phyloP scores from a whole-genome alignment of 352 stramenopile species.

The Hyaloperonospora arabidopsidis region DNA sequence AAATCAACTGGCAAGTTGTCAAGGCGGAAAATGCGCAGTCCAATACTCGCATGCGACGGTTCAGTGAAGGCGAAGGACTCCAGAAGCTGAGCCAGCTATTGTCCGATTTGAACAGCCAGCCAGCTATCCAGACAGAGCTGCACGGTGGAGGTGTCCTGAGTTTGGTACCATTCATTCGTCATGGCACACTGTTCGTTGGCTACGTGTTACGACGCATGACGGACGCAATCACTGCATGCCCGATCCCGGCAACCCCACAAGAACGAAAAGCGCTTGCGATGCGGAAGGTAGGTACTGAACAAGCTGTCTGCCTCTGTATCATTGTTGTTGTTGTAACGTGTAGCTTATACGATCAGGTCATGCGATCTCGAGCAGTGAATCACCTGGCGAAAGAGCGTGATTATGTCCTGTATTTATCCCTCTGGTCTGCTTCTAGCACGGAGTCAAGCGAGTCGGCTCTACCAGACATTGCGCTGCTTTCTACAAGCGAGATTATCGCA shows the following conservation, averaged over 20 bases:
- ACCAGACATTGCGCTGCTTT: constrained; percentile 18
- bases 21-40: constrained; percentile 34
- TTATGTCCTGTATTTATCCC: constrained; percentile 51
- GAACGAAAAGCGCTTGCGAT: constrained; percentile 53
- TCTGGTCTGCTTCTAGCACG: constrained; percentile 26
- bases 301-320: background rate
- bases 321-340: background rate
- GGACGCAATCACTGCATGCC: constrained; percentile 30
- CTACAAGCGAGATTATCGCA: constrained; percentile 23
- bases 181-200: constrained; percentile 52
- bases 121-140: constrained; percentile 61
- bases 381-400: constrained; percentile 62
- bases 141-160: constrained; percentile 57
- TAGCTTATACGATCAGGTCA: constrained; percentile 32
- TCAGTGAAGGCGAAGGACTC: constrained; percentile 42
- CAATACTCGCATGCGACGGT: constrained; percentile 33
- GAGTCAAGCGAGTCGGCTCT: constrained; percentile 3
- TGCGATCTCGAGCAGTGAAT: constrained; percentile 49
- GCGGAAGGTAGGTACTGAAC: constrained; percentile 35
- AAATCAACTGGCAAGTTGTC: constrained; percentile 43
- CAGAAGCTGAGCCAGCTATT: constrained; percentile 47
- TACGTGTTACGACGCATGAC: constrained; percentile 43
- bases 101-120: constrained; percentile 28
- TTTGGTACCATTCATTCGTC: constrained; percentile 68
- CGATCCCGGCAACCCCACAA: constrained; percentile 31